Conservation (phyloP, 306 rosid genomes). For the Vachellia collinsii region DNA sequence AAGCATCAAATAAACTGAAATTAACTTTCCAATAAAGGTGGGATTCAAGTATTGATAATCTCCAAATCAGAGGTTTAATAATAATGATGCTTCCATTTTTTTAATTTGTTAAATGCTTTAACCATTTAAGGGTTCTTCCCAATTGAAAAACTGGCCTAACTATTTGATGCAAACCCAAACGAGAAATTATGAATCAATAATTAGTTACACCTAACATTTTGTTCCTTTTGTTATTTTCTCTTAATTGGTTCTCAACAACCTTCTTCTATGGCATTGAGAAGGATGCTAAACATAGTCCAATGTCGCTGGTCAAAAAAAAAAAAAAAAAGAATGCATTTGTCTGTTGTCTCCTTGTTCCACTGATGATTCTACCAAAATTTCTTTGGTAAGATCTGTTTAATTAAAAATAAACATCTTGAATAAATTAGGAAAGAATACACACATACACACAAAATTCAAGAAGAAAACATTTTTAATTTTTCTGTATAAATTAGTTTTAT, state of each 20-base stretch:
- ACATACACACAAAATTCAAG: neutral
- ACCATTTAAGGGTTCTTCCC: neutral
- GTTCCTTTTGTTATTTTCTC: constrained; percentile 1
- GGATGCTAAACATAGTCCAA: constrained; percentile 23
- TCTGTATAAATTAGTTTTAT: neutral
- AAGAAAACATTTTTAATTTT: neutral
- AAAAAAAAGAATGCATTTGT: constrained; percentile 4
- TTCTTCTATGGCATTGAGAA: neutral
- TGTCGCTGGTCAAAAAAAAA: no score
- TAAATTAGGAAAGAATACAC: neutral
- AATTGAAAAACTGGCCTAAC: neutral
- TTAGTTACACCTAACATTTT: constrained; percentile 10
- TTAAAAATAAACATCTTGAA: neutral
- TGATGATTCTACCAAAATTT: neutral
- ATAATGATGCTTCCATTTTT: neutral
- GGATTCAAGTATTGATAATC: neutral
- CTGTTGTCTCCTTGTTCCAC: constrained; percentile 1
- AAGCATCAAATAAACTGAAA: constrained; percentile 3
- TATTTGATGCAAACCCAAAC: neutral
- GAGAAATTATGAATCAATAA: neutral
- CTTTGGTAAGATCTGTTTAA: neutral
- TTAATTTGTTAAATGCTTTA: neutral
- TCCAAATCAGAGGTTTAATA: neutral
- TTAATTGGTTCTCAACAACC: constrained; percentile 4
- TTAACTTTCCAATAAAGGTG: neutral